These are phyloP conservation scores for Kodamaea anthophila DNA, from an alignment of 1,139 yeast genomes.

Conservation along the genomic window DNA sequence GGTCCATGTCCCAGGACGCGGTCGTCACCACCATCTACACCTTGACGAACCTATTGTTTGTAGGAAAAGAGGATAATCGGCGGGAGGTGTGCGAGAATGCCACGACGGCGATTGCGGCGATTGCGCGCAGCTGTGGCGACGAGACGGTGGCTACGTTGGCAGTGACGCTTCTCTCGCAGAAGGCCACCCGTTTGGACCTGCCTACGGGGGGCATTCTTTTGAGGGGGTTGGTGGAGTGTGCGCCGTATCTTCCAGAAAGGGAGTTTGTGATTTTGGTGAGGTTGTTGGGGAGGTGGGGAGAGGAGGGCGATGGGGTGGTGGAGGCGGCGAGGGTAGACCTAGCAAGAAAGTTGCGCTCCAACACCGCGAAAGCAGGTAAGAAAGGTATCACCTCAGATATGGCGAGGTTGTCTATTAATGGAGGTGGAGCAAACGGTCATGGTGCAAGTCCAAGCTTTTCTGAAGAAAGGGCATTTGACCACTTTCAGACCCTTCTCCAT, in stretches of 20 bases:
- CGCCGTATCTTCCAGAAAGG: conserved; percentile 51
- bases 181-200: conserved; percentile 29
- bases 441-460: not conserved
- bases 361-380: conserved; percentile 12
- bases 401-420: not conserved
- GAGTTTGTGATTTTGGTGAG: conserved; percentile 53
- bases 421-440: not conserved
- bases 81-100: conserved; percentile 50
- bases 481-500: conserved; percentile 50
- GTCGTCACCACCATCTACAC: conserved; percentile 86
- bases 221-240: conserved; percentile 53
- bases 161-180: conserved; percentile 78
- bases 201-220: conserved; percentile 40
- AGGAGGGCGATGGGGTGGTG: conserved; percentile 27
- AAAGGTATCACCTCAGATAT: not conserved
- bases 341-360: conserved; percentile 23
- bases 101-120: conserved; percentile 63
- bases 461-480: not conserved
- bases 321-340: conserved; percentile 46
- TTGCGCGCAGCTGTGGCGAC: conserved; percentile 65
- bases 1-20: conserved; percentile 63
- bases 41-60: conserved; percentile 65
- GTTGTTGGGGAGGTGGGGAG: conserved; percentile 35
- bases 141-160: conserved; percentile 75
- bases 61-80: conserved; percentile 24